A percentile compares a stretch with the other conserved stretches of the same genome.
Evolutionary conservation across 768 basidiomycete genomes (phyloP).

Genomic region (Tricholoma hemisulphureum): DNA sequence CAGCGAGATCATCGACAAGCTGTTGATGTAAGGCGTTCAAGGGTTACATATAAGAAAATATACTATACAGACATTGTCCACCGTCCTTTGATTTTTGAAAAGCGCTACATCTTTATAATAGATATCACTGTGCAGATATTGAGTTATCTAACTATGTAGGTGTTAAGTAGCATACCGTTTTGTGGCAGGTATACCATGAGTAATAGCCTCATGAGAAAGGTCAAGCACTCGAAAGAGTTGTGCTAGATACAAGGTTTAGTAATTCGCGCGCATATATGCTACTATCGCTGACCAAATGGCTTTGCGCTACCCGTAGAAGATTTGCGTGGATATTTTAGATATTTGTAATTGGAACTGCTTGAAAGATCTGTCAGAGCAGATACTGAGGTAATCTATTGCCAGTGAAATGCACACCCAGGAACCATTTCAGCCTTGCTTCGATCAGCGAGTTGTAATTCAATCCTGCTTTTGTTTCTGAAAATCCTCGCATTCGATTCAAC

Average conservation of each 20-base stretch:
- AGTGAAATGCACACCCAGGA: conserved; percentile 25
- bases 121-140: conserved; percentile 59
- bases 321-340: conserved; percentile 37
- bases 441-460: conserved; percentile 35
- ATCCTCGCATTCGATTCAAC: conserved; percentile 2
- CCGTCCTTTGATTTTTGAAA: conserved; percentile 74
- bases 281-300: conserved; percentile 35
- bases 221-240: conserved; percentile 68
- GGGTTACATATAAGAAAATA: neutral
- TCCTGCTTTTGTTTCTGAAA: conserved; percentile 23
- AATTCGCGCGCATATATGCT: conserved; percentile 4
- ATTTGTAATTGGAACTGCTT: conserved; percentile 17
- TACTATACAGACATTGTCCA: conserved; percentile 50
- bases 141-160: neutral
- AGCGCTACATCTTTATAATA: conserved; percentile 83
- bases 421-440: conserved; percentile 26
- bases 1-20: conserved; percentile 89
- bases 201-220: conserved; percentile 65
- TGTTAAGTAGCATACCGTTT: conserved; percentile 47
- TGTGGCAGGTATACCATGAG: conserved; percentile 53
- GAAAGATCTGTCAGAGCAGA: conserved; percentile 2
- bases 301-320: conserved; percentile 36
- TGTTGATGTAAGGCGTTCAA: conserved; percentile 26
- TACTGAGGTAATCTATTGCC: neutral
- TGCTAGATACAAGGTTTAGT: conserved; percentile 40